phyloP scores from a whole-genome alignment of 1,284 basidiomycete species.

The Tranzscheliella williamsii region DNA sequence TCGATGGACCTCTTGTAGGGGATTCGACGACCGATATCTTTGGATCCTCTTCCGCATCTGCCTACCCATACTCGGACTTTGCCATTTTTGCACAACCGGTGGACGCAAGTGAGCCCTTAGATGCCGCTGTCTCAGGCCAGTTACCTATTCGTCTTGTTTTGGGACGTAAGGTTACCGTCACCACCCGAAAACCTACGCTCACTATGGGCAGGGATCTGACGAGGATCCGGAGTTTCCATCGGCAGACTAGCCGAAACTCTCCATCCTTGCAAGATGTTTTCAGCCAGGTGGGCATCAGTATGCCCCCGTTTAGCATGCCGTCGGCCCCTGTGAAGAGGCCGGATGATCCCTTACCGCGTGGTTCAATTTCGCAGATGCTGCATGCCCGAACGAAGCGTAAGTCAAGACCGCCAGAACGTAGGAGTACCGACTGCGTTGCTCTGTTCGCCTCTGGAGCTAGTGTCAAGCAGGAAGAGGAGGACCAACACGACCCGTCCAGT shows the following conservation, averaged over 20 bases:
- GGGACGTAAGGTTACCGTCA: constrained; percentile 16
- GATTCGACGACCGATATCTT: constrained; percentile 10
- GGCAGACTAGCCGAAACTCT: constrained; percentile 14
- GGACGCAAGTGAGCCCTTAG: neutral
- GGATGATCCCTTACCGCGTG: constrained; percentile 50
- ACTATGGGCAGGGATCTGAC: constrained; percentile 7
- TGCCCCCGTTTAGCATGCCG: constrained; percentile 17
- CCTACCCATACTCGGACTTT: constrained; percentile 21
- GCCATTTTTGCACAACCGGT: constrained; percentile 25
- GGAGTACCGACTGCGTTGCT: too few species aligned
- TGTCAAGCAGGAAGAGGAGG: too few species aligned
- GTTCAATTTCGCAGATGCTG: constrained; percentile 19
- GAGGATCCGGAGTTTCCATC: constrained; percentile 24
- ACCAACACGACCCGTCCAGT: too few species aligned
- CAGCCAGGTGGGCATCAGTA: constrained; percentile 25
- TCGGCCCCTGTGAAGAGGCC: constrained; percentile 16
- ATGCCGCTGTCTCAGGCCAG: neutral
- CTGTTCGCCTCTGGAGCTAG: too few species aligned
- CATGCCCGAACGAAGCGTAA: constrained; percentile 30
- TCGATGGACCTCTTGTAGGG: constrained; percentile 1
- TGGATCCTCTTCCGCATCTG: constrained; percentile 1
- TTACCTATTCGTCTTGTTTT: constrained; percentile 23
- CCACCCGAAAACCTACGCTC: constrained; percentile 1
- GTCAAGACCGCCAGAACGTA: constrained; percentile 9
- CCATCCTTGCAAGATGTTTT: constrained; percentile 26